Percentiles rank a stretch among this genome's conserved stretches.
Conservation (phyloP, 208 protist species). For the Acanthamoeba quina region DNA sequence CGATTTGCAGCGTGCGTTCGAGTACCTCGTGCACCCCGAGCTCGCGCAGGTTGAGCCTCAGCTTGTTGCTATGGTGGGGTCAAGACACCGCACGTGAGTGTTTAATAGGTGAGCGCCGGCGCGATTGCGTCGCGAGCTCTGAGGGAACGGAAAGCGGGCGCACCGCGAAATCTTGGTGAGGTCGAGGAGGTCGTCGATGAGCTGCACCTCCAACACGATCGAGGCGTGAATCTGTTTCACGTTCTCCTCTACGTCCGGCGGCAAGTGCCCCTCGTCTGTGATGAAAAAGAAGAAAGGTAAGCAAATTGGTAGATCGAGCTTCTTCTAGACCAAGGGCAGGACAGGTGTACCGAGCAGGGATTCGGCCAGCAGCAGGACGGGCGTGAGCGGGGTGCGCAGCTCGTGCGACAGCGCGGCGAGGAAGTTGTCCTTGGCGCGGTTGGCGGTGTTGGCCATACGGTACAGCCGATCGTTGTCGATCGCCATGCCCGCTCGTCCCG, state of each 20-base stretch:
- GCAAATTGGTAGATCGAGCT: neutral
- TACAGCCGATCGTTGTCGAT: constrained; percentile 58
- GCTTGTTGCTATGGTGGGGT: constrained; percentile 10
- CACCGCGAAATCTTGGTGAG: constrained; percentile 58
- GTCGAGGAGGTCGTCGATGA: constrained; percentile 72
- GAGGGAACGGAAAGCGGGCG: neutral
- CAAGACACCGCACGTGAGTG: neutral
- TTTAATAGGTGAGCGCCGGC: neutral
- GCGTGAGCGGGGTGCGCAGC: constrained; percentile 56
- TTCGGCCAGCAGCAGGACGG: constrained; percentile 18
- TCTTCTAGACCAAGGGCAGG: too few species aligned
- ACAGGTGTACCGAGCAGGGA: neutral
- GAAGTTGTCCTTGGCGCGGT: constrained; percentile 65
- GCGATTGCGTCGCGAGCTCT: neutral
- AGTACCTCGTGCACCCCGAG: constrained; percentile 29
- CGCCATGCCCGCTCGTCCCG: neutral
- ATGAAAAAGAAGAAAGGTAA: neutral
- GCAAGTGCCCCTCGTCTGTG: neutral
- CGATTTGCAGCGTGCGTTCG: constrained; percentile 49
- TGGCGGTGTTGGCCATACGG: constrained; percentile 8
- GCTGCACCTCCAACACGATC: constrained; percentile 64
- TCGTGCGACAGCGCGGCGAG: constrained; percentile 71
- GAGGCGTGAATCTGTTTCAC: constrained; percentile 19
- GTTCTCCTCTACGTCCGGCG: neutral
- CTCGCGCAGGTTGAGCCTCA: constrained; percentile 5